A percentile compares a stretch with the other conserved stretches of the same genome.
Evolutionary conservation across 257 asterid species (phyloP).

Genomic region (Sherardia arvensis): DNA sequence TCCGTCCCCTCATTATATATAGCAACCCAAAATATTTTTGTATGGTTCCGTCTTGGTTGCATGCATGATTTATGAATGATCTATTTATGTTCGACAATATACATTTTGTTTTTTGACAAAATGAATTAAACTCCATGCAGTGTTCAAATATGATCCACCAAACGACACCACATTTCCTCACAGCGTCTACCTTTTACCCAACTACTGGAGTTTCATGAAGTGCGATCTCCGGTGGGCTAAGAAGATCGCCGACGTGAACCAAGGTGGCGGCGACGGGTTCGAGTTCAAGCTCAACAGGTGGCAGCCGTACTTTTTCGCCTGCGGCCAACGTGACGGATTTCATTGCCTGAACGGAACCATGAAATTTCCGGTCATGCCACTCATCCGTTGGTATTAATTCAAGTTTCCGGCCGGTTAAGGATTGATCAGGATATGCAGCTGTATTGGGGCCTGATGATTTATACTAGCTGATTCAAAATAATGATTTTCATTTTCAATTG

Average conservation of each 20-base stretch:
- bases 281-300: slow-evolving; percentile 46
- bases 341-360: slow-evolving; percentile 68
- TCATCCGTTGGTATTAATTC: slow-evolving; percentile 29
- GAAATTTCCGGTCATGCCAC: slow-evolving; percentile 65
- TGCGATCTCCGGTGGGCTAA: slow-evolving; percentile 52
- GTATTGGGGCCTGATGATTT: not conserved
- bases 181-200: slow-evolving; percentile 52
- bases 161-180: slow-evolving; percentile 48
- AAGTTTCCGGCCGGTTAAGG: too few species aligned
- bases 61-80: too few species aligned
- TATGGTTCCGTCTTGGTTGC: too few species aligned
- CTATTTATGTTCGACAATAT: too few species aligned
- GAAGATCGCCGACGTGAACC: slow-evolving; percentile 38
- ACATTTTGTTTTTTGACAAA: too few species aligned
- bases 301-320: slow-evolving; percentile 58
- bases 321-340: slow-evolving; percentile 49
- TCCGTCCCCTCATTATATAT: too few species aligned
- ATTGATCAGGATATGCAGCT: not conserved
- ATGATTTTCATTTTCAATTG: not conserved
- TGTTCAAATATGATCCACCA: slow-evolving; percentile 72
- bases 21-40: too few species aligned
- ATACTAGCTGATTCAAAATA: not conserved
- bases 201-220: slow-evolving; percentile 44
- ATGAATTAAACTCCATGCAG: slow-evolving; percentile 14
- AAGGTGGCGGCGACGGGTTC: slow-evolving; percentile 50